Base-by-base conservation (phyloP, 352 stramenopile species). In the Thraustotheca clavata region DNA sequence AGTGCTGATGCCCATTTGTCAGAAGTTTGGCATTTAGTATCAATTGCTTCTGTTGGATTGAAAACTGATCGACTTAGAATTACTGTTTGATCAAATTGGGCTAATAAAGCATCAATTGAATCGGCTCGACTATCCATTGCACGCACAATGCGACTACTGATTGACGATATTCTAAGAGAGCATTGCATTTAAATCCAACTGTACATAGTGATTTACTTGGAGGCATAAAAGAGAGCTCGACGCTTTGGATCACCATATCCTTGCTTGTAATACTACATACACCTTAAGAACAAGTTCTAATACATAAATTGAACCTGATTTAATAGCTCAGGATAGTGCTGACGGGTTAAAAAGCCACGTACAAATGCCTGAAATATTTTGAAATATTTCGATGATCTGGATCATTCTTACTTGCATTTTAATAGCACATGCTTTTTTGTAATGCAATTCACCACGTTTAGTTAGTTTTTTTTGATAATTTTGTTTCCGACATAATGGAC, bases 381-480 rank as follows among this genome's bases (percentile, higher is more conserved):
- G 1, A 18, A 26, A 8, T 52, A 16, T 11, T 33, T 32, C 14
- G 9, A 34, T 12, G 24, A 40, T 35, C 31, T 46, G 27, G 33
- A 22, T 5, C 9, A 38, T 48, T 41, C 12, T 43, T 41, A 86
- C 76, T 73, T 94, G 83, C 34, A 91, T 81, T 31, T 61, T 55
- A 3, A 71, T 70, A 4, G 79, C 82, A 38, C 80, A 89, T 4
- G 62, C 32, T 39, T 88, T 70, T 18, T 78, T 76, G 59, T 88
- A 75, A 6, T 75, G 62, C 38, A 46, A 68, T 4, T 80, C 78
- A 0, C 77, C 83, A 31, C 79, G 73, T 0, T 62, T 73, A 1
- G 84, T 89, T 20, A 66, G 54, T n/a, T 73, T 69, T 49, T 91
- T 93, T 62, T 93, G 73, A 47, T 93, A 94, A 41, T 92, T 79